Evolutionary conservation across 1,284 basidiomycete genomes (phyloP), one percentile per base, ranked within the genome.

Genomic region (Malassezia globosa): DNA sequence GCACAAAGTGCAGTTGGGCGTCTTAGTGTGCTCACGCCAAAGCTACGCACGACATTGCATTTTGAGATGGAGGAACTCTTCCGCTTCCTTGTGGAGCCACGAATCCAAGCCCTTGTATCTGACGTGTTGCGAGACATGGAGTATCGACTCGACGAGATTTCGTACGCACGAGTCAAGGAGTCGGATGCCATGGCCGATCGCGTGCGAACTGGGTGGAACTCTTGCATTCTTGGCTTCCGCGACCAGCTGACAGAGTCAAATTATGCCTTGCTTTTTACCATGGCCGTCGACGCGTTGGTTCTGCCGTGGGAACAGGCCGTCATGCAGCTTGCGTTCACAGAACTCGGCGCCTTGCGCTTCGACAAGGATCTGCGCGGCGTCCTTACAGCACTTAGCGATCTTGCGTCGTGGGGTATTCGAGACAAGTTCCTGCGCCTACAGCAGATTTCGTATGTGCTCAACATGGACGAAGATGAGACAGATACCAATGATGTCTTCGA

Each of bases 331-430:
- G 82, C 80, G 65, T 96, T 87, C 68, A 85, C 85, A 11, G 92
- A 96, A 86, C 79, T 96, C 43, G 94, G 94, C n/a, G 90, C 90
- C 2, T 83, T 97, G 53, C 84, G 88, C 13, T 94, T 95, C 69
- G 94, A 99, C 66, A 81, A 85, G 24, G 94, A 99, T 70, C 74
- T 97, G 33, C 79, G 94, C 27, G 80, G 84, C 2, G 79, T 96
- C 52, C 82, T 81, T 11, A 79, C 81, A 2, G 88, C 85, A 72
- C 78, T 99, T 14, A 82, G 84, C 0, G 80, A 82, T 1, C 89
- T 94, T 67, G 86, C 85, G 4, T 77, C 80, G 1, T 87, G 87
- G 69, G 86, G 87, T 10, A 43, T 75, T 1, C 76, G 92, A 51
- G 90, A 95, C 61, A 89, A 88, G 69, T 95, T 97, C 68, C 76